A percentile compares a stretch with the other conserved stretches of the same genome.
phyloP scores from a whole-genome alignment of 2,329 filamentous ascomycete genomes.

The Xylariaceae sp. region DNA sequence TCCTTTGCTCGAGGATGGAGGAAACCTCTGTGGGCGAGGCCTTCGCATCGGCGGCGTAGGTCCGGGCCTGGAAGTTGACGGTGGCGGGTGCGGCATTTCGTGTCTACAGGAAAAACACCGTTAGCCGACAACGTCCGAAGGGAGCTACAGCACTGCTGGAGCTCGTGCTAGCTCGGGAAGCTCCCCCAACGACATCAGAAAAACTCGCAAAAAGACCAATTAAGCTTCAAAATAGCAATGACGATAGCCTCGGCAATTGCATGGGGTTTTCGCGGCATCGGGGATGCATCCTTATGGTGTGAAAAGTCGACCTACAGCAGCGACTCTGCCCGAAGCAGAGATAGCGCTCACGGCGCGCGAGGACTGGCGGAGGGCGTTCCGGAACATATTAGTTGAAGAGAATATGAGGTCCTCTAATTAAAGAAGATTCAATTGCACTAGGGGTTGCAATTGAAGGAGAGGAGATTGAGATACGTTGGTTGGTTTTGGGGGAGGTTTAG shows the following conservation, averaged over 20 bases:
- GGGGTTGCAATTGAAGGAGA: conserved; percentile 59
- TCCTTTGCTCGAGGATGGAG: conserved; percentile 98
- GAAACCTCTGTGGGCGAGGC: conserved; percentile 96
- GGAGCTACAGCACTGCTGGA: conserved; percentile 19
- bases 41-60: conserved; percentile 92
- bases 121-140: conserved; percentile 50
- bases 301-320: conserved; percentile 71
- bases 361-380: conserved; percentile 96
- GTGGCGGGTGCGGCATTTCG: conserved; percentile 79
- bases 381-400: conserved; percentile 74
- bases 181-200: conserved; percentile 28
- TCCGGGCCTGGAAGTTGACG: conserved; percentile 72
- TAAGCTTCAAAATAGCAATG: conserved; percentile 30
- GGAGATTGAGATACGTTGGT: conserved; percentile 49
- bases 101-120: conserved; percentile 58
- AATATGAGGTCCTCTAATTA: conserved; percentile 44
- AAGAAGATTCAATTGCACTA: conserved; percentile 58
- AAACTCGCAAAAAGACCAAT: conserved; percentile 34
- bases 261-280: conserved; percentile 42
- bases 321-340: conserved; percentile 86
- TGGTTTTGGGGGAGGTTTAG: conserved; percentile 23
- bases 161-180: conserved; percentile 36
- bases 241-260: conserved; percentile 35
- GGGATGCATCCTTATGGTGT: conserved; percentile 33
- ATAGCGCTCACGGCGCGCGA: conserved; percentile 90